These are phyloP conservation scores for Suillus placidus DNA, from an alignment of 768 basidiomycete species.

Conservation along the genomic window DNA sequence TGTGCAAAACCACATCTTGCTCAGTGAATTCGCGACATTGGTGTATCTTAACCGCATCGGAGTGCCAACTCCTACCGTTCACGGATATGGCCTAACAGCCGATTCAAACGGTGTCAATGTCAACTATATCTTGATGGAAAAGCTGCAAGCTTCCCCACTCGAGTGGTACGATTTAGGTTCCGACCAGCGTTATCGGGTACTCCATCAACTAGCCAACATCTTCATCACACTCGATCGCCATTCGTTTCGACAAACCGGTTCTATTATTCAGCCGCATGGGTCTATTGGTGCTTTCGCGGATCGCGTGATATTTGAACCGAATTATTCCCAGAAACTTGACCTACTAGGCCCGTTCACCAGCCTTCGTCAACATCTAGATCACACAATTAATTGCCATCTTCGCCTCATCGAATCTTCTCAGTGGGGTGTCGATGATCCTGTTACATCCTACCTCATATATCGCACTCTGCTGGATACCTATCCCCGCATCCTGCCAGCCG, in stretches of 20 bases:
- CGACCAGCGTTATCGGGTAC: not conserved
- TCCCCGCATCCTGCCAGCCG: too few relatives aligned
- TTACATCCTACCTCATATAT: constrained; percentile 13
- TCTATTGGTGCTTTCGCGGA: not conserved
- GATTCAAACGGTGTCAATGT: not conserved
- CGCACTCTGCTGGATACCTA: constrained; percentile 13
- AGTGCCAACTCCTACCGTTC: not conserved
- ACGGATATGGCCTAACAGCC: not conserved
- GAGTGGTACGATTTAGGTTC: not conserved
- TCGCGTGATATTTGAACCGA: not conserved
- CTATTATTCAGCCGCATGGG: not conserved
- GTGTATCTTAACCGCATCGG: not conserved
- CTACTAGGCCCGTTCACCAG: not conserved
- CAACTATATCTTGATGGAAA: constrained; percentile 1
- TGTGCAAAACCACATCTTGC: not conserved
- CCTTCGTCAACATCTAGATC: not conserved
- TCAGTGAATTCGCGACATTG: not conserved
- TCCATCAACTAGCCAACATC: not conserved
- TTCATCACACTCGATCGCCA: not conserved
- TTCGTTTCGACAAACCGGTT: not conserved
- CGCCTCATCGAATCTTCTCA: not conserved
- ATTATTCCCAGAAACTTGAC: not conserved
- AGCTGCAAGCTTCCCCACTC: not conserved
- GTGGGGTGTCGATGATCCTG: not conserved
- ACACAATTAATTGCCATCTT: not conserved